A percentile compares a stretch with the other conserved stretches of the same genome.
Evolutionary conservation across 1,284 basidiomycete species (phyloP).

Genomic region (Neotropicomus parvogracilis): DNA sequence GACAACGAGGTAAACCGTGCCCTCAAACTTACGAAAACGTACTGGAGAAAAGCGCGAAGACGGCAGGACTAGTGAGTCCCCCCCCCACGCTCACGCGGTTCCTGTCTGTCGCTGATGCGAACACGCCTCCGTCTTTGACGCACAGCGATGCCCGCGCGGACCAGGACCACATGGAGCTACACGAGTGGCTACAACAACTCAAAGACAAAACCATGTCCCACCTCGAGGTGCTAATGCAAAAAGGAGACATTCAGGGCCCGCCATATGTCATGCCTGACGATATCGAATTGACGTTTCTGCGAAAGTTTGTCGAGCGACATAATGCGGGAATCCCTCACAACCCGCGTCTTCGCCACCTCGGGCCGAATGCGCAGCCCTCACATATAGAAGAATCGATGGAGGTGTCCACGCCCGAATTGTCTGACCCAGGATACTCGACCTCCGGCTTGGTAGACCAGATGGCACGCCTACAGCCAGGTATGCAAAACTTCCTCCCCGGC

Average conservation of each 20-base stretch:
- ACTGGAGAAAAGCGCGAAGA: slow-evolving; percentile 71
- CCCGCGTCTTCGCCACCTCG: slow-evolving; percentile 61
- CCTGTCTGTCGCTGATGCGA: slow-evolving; percentile 11
- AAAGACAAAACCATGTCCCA: slow-evolving; percentile 84
- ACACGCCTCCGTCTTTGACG: not conserved
- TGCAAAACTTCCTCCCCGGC: slow-evolving; percentile 8
- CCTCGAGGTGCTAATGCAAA: slow-evolving; percentile 77
- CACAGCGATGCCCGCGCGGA: slow-evolving; percentile 64
- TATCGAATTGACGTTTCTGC: slow-evolving; percentile 68
- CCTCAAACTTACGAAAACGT: slow-evolving; percentile 76
- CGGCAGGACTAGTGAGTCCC: slow-evolving; percentile 62
- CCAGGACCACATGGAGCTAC: slow-evolving; percentile 81
- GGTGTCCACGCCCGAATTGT: slow-evolving; percentile 54
- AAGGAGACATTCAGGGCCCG: slow-evolving; percentile 76
- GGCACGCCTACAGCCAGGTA: slow-evolving; percentile 39
- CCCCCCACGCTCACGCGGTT: not conserved
- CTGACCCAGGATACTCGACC: slow-evolving; percentile 44
- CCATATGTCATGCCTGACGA: slow-evolving; percentile 77
- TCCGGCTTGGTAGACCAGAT: slow-evolving; percentile 37
- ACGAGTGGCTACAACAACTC: slow-evolving; percentile 78
- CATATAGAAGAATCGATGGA: slow-evolving; percentile 45
- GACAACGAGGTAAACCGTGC: slow-evolving; percentile 73
- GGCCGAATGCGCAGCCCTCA: slow-evolving; percentile 36
- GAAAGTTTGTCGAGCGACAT: slow-evolving; percentile 76
- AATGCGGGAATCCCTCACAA: slow-evolving; percentile 68